Evolutionary conservation across 306 rosid species (phyloP).

Genomic region (Prunus davidiana): DNA sequence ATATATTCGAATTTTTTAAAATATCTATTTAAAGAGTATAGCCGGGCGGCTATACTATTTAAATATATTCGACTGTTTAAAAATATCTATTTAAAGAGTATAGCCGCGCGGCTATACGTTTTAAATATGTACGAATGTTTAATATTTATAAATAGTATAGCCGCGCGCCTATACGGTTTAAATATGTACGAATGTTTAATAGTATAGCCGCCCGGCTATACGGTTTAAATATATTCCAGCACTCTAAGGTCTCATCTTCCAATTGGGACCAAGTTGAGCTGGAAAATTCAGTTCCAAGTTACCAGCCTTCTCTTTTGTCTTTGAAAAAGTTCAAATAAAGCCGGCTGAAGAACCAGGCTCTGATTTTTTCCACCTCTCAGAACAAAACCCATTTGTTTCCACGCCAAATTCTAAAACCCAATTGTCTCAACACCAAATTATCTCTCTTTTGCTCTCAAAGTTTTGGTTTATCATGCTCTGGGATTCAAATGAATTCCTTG

Average conservation of each 20-base stretch:
- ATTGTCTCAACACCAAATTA: not conserved
- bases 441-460: not conserved
- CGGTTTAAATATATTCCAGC: no score
- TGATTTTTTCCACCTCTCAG: not conserved
- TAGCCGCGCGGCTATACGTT: accelerated
- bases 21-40: no score
- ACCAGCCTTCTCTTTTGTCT: not conserved
- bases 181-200: no score
- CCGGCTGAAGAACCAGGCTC: not conserved
- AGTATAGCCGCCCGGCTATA: no score
- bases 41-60: no score
- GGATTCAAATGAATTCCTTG: not conserved
- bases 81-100: no score
- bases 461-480: not conserved
- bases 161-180: accelerated
- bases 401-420: not conserved
- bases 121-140: no score
- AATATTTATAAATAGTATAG: no score
- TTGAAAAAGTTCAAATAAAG: not conserved
- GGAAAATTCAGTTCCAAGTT: not conserved
- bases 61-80: no score
- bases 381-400: not conserved
- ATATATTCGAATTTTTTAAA: no score
- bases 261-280: not conserved
- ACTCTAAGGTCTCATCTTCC: no score